A percentile compares a stretch with the other conserved stretches of the same genome.
phyloP scores from a whole-genome alignment of 192 early-diverging fungal genomes.

The Dissophora ornata region DNA sequence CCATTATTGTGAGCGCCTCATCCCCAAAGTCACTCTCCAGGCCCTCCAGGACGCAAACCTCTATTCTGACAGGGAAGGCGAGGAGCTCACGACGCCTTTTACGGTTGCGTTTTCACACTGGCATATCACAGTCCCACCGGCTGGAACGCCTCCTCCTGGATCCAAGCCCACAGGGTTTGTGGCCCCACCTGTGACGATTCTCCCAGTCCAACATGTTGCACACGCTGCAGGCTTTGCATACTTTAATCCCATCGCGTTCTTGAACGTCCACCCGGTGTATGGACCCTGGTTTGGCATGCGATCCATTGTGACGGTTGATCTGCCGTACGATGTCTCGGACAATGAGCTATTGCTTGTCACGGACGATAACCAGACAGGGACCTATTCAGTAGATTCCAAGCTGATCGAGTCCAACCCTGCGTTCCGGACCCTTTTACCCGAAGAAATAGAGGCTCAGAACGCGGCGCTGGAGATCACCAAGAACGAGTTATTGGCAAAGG shows the following conservation, averaged over 20 bases:
- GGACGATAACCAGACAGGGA: conserved; percentile 21
- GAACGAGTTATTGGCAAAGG: conserved; percentile 32
- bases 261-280: conserved; percentile 50
- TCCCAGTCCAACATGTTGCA: conserved; percentile 47
- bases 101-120: conserved; percentile 51
- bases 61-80: conserved; percentile 27
- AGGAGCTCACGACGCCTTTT: conserved; percentile 27
- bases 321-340: conserved; percentile 46
- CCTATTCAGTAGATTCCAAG: conserved; percentile 36
- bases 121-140: conserved; percentile 34
- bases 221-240: conserved; percentile 50
- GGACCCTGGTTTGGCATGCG: conserved; percentile 54
- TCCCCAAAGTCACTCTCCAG: conserved; percentile 37
- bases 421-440: conserved; percentile 9
- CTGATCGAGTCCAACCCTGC: conserved; percentile 43
- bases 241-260: conserved; percentile 40
- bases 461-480: conserved; percentile 39
- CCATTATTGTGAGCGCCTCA: conserved; percentile 47
- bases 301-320: conserved; percentile 38
- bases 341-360: conserved; percentile 35
- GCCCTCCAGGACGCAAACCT: conserved; percentile 40
- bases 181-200: conserved; percentile 18
- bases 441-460: conserved; percentile 22
- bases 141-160: conserved; percentile 41
- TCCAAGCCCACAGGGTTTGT: conserved; percentile 49